A percentile compares a stretch with the other conserved stretches of the same genome.
These are phyloP conservation scores for Xerocomellus dryophilus DNA, from an alignment of 768 basidiomycete species.

Conservation along the genomic window DNA sequence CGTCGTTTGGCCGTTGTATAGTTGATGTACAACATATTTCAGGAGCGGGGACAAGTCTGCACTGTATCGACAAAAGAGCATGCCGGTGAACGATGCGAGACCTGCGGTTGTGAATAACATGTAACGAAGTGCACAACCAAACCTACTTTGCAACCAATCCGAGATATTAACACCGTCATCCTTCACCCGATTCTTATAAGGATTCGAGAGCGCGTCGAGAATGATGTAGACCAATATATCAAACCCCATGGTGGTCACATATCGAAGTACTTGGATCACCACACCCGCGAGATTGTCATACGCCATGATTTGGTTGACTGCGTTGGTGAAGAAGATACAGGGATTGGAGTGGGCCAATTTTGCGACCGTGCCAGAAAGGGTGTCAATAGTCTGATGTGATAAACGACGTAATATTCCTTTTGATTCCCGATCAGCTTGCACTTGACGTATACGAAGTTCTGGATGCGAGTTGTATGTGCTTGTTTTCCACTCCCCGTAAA, in stretches of 20 bases:
- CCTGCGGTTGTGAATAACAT: conserved; percentile 45
- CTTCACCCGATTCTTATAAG: conserved; percentile 77
- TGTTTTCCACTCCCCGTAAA: conserved; percentile 96
- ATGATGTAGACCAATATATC: conserved; percentile 89
- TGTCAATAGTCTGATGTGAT: conserved; percentile 78
- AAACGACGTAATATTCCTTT: conserved; percentile 88
- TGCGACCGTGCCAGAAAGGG: conserved; percentile 82
- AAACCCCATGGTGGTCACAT: conserved; percentile 89
- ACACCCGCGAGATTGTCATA: conserved; percentile 92
- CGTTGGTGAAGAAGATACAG: conserved; percentile 83
- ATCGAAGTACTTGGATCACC: conserved; percentile 84
- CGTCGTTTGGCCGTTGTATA: conserved; percentile 76
- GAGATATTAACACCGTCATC: conserved; percentile 88
- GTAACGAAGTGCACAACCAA: neutral
- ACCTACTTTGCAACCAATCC: conserved; percentile 90
- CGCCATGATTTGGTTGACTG: conserved; percentile 91
- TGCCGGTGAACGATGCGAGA: conserved; percentile 89
- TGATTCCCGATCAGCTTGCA: conserved; percentile 83
- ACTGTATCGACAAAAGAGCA: conserved; percentile 83
- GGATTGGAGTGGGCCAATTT: conserved; percentile 96
- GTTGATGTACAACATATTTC: conserved; percentile 88
- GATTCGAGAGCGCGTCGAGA: conserved; percentile 83
- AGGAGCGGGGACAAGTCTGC: conserved; percentile 82
- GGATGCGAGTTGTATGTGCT: conserved; percentile 69
- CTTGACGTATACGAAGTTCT: conserved; percentile 73